phyloP scores from a whole-genome alignment of 192 early-diverging fungal genomes.

The Geranomyces michiganensis region DNA sequence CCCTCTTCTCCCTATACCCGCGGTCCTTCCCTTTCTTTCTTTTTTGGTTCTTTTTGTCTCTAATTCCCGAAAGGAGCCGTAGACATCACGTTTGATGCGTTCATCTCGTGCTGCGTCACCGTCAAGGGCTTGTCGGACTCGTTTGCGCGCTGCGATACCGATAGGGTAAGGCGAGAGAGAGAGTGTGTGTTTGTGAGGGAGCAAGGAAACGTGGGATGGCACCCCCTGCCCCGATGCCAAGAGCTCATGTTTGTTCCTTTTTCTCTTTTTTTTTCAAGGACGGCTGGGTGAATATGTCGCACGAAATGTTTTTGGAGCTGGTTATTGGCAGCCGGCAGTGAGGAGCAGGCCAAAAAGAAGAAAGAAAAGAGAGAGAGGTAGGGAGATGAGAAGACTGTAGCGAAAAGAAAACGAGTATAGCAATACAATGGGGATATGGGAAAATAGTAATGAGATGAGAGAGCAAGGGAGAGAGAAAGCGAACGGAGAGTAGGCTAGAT shows the following conservation, averaged over 20 bases:
- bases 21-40: not conserved
- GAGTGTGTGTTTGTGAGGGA: too few species aligned
- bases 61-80: slow-evolving; percentile 1
- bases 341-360: too few species aligned
- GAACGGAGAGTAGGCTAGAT: too few species aligned
- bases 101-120: slow-evolving; percentile 22
- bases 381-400: too few species aligned
- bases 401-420: too few species aligned
- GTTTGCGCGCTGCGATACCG: slow-evolving; percentile 21
- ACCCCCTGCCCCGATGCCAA: not conserved
- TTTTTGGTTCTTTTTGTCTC: not conserved
- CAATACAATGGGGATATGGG: too few species aligned
- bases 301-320: slow-evolving; percentile 32
- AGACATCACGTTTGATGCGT: slow-evolving; percentile 29
- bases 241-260: not conserved
- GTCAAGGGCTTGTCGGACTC: slow-evolving; percentile 25
- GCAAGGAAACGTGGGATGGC: too few species aligned
- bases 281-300: slow-evolving; percentile 22
- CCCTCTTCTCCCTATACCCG: too few species aligned
- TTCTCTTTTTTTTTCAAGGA: slow-evolving; percentile 18
- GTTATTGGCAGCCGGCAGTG: slow-evolving; percentile 25
- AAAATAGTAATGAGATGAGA: too few species aligned
- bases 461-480: too few species aligned
- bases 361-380: too few species aligned
- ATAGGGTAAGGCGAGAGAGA: slow-evolving; percentile 8